Percentiles rank a stretch among this genome's conserved stretches.
These are phyloP conservation scores for Tolypocladium ovalisporum DNA, from an alignment of 2,329 filamentous ascomycete species.

Conservation along the genomic window DNA sequence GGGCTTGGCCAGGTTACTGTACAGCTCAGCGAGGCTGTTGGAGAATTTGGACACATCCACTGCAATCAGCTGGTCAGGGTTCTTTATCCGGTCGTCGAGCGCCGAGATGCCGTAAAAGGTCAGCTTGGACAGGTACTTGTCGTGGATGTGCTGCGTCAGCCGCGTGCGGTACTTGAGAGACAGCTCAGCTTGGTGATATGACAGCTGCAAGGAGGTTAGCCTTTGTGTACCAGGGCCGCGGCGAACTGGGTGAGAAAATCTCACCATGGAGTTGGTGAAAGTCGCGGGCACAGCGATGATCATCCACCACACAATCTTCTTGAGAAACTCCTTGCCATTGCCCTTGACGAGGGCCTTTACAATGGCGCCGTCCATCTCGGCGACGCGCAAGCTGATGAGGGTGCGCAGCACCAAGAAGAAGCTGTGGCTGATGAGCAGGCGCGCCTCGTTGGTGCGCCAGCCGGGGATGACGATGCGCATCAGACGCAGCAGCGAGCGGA, in stretches of 20 bases:
- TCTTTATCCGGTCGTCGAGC: slow-evolving; percentile 94
- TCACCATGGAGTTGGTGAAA: slow-evolving; percentile 96
- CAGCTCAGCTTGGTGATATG: slow-evolving; percentile 92
- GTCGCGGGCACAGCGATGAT: slow-evolving; percentile 88
- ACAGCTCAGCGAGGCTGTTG: slow-evolving; percentile 86
- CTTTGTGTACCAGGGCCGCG: background rate
- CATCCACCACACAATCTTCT: slow-evolving; percentile 96
- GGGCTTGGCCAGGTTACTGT: slow-evolving; percentile 93
- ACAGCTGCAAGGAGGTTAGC: slow-evolving; percentile 48
- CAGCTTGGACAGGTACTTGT: slow-evolving; percentile 92
- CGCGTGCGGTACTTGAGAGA: slow-evolving; percentile 87
- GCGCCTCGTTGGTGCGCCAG: slow-evolving; percentile 78
- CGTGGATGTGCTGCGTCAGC: slow-evolving; percentile 88
- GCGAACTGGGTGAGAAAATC: slow-evolving; percentile 10
- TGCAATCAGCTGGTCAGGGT: slow-evolving; percentile 92
- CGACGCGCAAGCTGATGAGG: slow-evolving; percentile 88
- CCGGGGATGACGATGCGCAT: slow-evolving; percentile 83
- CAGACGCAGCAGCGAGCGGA: slow-evolving; percentile 63
- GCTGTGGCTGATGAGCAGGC: slow-evolving; percentile 80
- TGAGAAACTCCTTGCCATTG: slow-evolving; percentile 80
- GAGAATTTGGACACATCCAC: slow-evolving; percentile 96
- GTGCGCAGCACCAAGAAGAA: slow-evolving; percentile 87
- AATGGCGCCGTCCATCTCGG: slow-evolving; percentile 85
- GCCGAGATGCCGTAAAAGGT: slow-evolving; percentile 96
- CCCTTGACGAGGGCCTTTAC: slow-evolving; percentile 89